Base-by-base conservation (phyloP, 257 asterid species). In the Solanum pinnatisectum region DNA sequence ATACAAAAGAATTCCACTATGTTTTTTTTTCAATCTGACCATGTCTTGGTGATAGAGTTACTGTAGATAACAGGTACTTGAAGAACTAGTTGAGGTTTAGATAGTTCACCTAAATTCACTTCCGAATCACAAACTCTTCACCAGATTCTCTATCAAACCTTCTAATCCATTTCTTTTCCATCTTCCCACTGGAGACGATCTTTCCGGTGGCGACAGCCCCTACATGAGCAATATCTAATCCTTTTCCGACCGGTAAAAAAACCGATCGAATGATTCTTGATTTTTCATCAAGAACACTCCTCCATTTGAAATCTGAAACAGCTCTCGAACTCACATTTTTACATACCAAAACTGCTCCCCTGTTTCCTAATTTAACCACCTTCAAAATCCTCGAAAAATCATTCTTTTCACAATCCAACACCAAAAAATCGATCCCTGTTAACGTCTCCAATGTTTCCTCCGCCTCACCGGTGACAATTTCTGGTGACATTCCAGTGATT, bases 291-390 rank as follows among this genome's bases (percentile, higher is more conserved):
- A 87, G 23, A 2, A 35, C 36, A 18, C 78, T 42, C 11, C 16
- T 5, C 89, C 89, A 87, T 12, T 72, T 3, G 23, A 87, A 87
- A 49, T 82, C 86, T 0, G 30, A 16, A 27, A 46, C 42, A 81
- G 15, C 16, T 27, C 86, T 77, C 0, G 79, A 59, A 59, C 78
- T 77, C 23, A 67, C 89, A 44, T 60, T 78, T 16, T 60, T 87
- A 33, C 60, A 59, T 32, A 87, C 86, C 74, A 87, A 77, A 77
- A 87, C 86, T 18, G 89, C 76, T 3, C 89, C 89, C 36, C 85
- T 37, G 10, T 67, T 23, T 7, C 89, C 56, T 14, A 87, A 78
- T 30, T 59, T 27, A 23, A 32, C 86, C 36, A 37, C 59, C 44
- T 25, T 56, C 0, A 87, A 77, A 0, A 87, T 56, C 6, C 40